These are phyloP conservation scores for Fusarium liriodendri DNA, from an alignment of 2,329 filamentous ascomycete genomes.

Conservation along the genomic window DNA sequence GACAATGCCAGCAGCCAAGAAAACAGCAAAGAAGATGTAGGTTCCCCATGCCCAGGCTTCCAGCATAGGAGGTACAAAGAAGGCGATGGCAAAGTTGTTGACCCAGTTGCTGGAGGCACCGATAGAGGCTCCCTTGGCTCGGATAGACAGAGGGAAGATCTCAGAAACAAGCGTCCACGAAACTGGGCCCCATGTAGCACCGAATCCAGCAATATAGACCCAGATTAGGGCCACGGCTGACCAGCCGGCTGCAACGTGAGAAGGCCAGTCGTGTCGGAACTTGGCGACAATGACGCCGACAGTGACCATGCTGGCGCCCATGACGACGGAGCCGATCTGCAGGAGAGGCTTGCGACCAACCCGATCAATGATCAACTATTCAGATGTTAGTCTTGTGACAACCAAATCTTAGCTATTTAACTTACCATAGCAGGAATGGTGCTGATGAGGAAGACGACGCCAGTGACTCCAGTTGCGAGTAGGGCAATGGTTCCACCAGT, in stretches of 20 bases:
- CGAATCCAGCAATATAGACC: constrained; percentile 63
- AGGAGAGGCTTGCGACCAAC: constrained; percentile 55
- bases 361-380: constrained; percentile 50
- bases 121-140: constrained; percentile 57
- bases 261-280: constrained; percentile 39
- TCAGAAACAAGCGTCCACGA: constrained; percentile 62
- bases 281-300: constrained; percentile 35
- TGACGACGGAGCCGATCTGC: constrained; percentile 50
- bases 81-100: constrained; percentile 60
- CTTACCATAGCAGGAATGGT: constrained; percentile 47
- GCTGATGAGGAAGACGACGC: constrained; percentile 71
- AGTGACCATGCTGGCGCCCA: constrained; percentile 43
- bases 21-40: constrained; percentile 67
- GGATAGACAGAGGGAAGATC: constrained; percentile 58
- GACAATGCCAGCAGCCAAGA: constrained; percentile 58
- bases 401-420: accelerated
- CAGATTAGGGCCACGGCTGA: constrained; percentile 50
- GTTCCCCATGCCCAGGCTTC: constrained; percentile 57
- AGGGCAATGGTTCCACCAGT: constrained; percentile 68
- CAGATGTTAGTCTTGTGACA: neutral
- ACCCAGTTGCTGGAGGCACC: constrained; percentile 57
- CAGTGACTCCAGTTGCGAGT: constrained; percentile 77
- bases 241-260: constrained; percentile 53
- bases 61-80: constrained; percentile 56
- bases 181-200: constrained; percentile 58